phyloP scores from a whole-genome alignment of 2,329 filamentous ascomycete species.

The Coniochaeta sp. region DNA sequence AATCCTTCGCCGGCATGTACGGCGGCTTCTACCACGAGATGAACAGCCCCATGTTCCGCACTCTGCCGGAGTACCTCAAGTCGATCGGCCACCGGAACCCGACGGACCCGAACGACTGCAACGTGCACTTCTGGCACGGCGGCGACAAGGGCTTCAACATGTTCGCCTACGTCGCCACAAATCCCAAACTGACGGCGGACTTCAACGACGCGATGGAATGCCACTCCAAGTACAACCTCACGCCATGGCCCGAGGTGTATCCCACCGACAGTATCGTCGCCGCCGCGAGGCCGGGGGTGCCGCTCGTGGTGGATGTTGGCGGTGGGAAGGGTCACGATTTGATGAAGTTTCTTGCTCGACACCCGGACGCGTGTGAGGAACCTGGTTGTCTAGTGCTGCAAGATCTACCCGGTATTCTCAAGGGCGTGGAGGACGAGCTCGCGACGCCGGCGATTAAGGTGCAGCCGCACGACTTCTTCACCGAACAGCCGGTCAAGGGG shows the following conservation, averaged over 20 bases:
- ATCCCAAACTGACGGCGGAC: conserved; percentile 20
- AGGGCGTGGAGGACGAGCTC: background rate
- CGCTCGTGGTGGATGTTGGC: too few relatives aligned
- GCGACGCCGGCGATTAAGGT: conserved; percentile 1
- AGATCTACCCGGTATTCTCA: background rate
- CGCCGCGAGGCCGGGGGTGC: too few relatives aligned
- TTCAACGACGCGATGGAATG: conserved; percentile 30
- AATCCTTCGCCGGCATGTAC: conserved; percentile 21
- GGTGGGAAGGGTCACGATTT: too few relatives aligned
- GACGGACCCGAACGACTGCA: conserved; percentile 22
- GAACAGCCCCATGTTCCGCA: conserved; percentile 22
- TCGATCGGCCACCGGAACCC: conserved; percentile 25
- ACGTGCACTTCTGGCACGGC: conserved; percentile 26
- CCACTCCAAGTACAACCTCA: conserved; percentile 29
- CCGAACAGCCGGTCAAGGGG: conserved; percentile 16
- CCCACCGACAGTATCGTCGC: conserved; percentile 22
- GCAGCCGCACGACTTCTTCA: conserved; percentile 17
- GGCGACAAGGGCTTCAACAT: conserved; percentile 18
- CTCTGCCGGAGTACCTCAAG: conserved; percentile 24
- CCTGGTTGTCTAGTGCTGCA: too few relatives aligned
- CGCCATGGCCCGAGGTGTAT: conserved; percentile 27
- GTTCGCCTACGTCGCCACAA: conserved; percentile 23
- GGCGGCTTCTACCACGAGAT: conserved; percentile 25
- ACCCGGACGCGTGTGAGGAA: too few relatives aligned
- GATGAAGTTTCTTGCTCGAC: too few relatives aligned